Evolutionary conservation across 148 eudicot species (phyloP).

Genomic region (Cornus kousa): DNA sequence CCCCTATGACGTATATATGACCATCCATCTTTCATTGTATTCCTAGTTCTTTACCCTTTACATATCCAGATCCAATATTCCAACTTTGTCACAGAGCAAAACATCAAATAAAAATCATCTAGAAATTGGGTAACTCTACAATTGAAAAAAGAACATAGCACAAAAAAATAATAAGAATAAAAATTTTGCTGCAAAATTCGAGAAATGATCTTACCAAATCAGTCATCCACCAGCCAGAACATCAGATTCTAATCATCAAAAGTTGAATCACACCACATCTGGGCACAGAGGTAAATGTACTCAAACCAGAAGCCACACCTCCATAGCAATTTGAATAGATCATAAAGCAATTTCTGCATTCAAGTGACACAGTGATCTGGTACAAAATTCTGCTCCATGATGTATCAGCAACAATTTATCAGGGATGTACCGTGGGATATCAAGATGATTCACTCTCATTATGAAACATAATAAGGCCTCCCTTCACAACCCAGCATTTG

Average conservation of each 20-base stretch:
- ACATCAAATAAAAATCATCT: neutral
- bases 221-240: neutral
- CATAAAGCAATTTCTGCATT: neutral
- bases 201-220: no score
- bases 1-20: no score
- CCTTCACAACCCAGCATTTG: neutral
- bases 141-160: neutral
- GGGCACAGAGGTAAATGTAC: neutral
- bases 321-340: neutral
- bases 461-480: neutral
- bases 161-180: neutral
- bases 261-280: neutral
- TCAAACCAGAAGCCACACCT: neutral
- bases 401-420: neutral
- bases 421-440: neutral
- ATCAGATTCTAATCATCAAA: neutral
- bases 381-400: neutral
- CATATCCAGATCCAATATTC: neutral
- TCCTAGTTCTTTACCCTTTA: neutral
- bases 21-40: neutral
- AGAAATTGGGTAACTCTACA: neutral
- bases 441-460: neutral
- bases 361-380: neutral
- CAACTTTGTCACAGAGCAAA: neutral
- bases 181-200: neutral